Evolutionary conservation across 495 filamentous ascomycete genomes (phyloP).

Genomic region (Xylaria grammica): DNA sequence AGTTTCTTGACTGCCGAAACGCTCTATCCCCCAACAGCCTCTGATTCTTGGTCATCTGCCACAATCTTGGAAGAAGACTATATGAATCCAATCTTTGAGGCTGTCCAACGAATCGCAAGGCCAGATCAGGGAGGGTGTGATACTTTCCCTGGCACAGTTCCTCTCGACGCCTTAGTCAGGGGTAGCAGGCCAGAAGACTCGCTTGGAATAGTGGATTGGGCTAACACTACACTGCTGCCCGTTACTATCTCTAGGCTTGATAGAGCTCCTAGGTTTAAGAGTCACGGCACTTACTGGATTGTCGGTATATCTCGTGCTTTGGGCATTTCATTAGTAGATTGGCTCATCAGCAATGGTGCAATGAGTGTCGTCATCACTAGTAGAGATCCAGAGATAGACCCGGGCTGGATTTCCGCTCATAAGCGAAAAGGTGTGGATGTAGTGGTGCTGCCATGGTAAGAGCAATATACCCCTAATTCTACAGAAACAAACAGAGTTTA

Average conservation of each 20-base stretch:
- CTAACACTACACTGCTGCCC: constrained; percentile 1
- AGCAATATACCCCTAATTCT: neutral
- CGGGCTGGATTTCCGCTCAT: constrained; percentile 41
- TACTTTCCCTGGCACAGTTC: neutral
- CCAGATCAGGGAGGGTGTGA: neutral
- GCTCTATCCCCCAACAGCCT: neutral
- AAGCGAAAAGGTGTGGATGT: constrained; percentile 19
- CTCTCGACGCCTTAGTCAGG: neutral
- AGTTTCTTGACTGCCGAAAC: neutral
- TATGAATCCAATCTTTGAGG: neutral
- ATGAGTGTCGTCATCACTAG: constrained; percentile 50
- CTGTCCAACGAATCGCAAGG: neutral
- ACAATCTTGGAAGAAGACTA: neutral
- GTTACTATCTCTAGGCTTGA: constrained; percentile 19
- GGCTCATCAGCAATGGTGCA: constrained; percentile 52
- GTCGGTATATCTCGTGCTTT: constrained; percentile 50
- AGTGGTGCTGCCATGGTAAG: constrained; percentile 19
- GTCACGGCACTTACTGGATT: constrained; percentile 51
- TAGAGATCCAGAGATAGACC: constrained; percentile 46
- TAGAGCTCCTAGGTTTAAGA: constrained; percentile 13
- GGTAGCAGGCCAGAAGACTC: neutral
- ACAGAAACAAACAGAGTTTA: neutral
- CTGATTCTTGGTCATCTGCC: neutral
- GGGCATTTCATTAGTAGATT: constrained; percentile 50
- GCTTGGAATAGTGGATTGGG: constrained; percentile 27